phyloP scores from a whole-genome alignment of 257 asterid genomes.

The Nicotiana knightiana region DNA sequence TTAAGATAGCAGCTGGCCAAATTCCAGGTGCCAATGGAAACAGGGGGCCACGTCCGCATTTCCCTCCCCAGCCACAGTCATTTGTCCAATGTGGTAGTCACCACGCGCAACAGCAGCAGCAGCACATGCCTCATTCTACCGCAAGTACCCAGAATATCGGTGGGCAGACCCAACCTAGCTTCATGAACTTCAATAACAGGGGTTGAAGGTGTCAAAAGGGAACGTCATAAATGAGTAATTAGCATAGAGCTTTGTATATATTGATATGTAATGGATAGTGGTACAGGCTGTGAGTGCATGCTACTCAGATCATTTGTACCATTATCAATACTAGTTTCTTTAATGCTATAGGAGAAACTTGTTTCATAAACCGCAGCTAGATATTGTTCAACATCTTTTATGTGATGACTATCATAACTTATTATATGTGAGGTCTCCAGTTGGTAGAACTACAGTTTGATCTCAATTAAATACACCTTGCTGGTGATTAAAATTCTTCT shows the following conservation, averaged over 20 bases:
- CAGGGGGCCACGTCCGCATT: conserved; percentile 34
- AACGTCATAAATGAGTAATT: not conserved
- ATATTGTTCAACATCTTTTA: not conserved
- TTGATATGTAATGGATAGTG: not conserved
- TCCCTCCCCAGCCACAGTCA: conserved; percentile 39
- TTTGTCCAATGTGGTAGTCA: conserved; percentile 38
- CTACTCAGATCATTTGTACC: not conserved
- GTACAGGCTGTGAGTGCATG: not conserved
- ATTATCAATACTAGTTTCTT: not conserved
- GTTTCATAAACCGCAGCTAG: not conserved
- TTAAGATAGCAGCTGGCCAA: conserved; percentile 70
- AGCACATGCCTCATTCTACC: conserved; percentile 28
- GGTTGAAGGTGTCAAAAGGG: conserved; percentile 18
- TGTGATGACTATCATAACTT: not conserved
- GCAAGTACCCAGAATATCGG: conserved; percentile 22
- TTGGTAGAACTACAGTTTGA: not conserved
- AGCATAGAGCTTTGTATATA: not conserved
- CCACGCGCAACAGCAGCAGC: conserved; percentile 32
- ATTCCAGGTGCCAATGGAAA: conserved; percentile 40
- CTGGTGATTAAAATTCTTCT: not conserved
- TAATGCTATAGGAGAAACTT: not conserved
- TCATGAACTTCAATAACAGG: conserved; percentile 38
- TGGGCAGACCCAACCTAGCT: conserved; percentile 37
- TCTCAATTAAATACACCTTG: not conserved
- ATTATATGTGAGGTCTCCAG: not conserved